These are phyloP conservation scores for Geranium brycei DNA, from an alignment of 345 rosid species.

Conservation along the genomic window DNA sequence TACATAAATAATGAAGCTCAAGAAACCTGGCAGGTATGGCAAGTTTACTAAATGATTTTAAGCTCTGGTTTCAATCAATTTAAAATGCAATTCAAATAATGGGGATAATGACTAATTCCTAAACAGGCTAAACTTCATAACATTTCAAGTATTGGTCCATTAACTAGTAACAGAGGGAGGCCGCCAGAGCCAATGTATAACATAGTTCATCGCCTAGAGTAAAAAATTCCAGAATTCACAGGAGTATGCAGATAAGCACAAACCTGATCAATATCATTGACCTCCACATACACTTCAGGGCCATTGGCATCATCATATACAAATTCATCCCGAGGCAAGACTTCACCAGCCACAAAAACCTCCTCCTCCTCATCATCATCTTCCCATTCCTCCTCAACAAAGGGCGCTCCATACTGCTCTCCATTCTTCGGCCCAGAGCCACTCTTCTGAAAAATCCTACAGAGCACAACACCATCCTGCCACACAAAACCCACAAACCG, in stretches of 20 bases:
- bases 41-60: too few relatives aligned
- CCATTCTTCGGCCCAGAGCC: conserved; percentile 97
- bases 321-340: conserved; percentile 26
- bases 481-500: conserved; percentile 13
- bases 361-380: conserved; percentile 28
- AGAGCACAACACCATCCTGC: conserved; percentile 76
- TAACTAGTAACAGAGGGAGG: background rate
- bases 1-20: too few relatives aligned
- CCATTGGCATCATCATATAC: conserved; percentile 16
- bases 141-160: background rate
- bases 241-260: conserved; percentile 3
- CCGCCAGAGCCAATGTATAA: background rate
- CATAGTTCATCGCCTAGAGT: background rate
- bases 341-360: conserved; percentile 34
- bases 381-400: conserved; percentile 93
- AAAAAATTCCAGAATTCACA: background rate
- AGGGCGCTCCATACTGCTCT: conserved; percentile 94
- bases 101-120: too few relatives aligned
- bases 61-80: too few relatives aligned
- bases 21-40: too few relatives aligned
- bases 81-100: background rate
- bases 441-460: conserved; percentile 89
- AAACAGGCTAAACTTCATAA: background rate
- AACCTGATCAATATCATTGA: conserved; percentile 58
- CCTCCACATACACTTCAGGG: conserved; percentile 30